Evolutionary conservation across 495 filamentous ascomycete species (phyloP).

Genomic region (Hyaloscypha variabilis): DNA sequence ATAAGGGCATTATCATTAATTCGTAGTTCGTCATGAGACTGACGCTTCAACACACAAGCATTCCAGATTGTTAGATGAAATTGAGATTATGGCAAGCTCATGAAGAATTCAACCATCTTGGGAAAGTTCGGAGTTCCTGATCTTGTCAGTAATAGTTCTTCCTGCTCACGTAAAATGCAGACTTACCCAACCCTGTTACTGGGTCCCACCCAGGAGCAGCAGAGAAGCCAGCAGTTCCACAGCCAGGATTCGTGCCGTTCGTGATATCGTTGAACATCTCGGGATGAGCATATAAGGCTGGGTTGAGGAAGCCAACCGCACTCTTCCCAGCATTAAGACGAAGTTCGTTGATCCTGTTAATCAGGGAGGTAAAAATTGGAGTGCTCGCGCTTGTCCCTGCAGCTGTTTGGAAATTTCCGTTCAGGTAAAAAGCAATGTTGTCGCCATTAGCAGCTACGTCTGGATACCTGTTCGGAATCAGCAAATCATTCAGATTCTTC

Average conservation of each 20-base stretch:
- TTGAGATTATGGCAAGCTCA: slow-evolving; percentile 28
- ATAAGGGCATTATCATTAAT: background rate
- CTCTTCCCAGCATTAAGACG: slow-evolving; percentile 56
- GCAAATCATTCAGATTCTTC: background rate
- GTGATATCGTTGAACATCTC: slow-evolving; percentile 52
- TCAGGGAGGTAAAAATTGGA: slow-evolving; percentile 46
- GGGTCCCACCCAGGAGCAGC: slow-evolving; percentile 66
- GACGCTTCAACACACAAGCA: background rate
- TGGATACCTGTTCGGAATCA: slow-evolving; percentile 57
- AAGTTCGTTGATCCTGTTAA: slow-evolving; percentile 66
- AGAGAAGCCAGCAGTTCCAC: slow-evolving; percentile 51
- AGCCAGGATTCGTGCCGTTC: slow-evolving; percentile 49
- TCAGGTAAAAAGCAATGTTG: slow-evolving; percentile 51
- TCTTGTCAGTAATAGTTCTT: background rate
- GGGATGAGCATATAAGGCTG: slow-evolving; percentile 55
- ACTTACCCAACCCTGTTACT: slow-evolving; percentile 52
- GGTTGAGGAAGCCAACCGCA: slow-evolving; percentile 65
- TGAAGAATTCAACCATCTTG: slow-evolving; percentile 42
- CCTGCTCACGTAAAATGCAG: background rate
- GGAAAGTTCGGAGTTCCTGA: slow-evolving; percentile 49
- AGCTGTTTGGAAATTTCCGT: slow-evolving; percentile 41
- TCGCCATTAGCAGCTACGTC: slow-evolving; percentile 68
- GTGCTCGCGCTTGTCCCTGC: slow-evolving; percentile 53
- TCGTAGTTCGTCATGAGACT: background rate
- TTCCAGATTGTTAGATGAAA: background rate